Percentiles rank a stretch among this genome's conserved stretches.
These are phyloP conservation scores for Pseudogymnoascus sp. DNA, from an alignment of 2,329 filamentous ascomycete species.

Conservation along the genomic window DNA sequence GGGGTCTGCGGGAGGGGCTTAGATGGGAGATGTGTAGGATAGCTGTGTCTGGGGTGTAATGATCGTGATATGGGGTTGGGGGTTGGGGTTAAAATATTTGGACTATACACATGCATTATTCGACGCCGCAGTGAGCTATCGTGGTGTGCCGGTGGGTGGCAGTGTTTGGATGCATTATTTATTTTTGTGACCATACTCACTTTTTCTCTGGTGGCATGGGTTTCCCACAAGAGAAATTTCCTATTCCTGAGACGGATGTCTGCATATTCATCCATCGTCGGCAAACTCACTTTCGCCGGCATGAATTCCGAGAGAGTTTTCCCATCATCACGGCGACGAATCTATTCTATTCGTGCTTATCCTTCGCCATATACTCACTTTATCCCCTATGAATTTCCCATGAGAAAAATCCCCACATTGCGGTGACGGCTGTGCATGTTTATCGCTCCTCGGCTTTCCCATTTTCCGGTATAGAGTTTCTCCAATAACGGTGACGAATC, in stretches of 20 bases:
- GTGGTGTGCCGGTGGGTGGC: not conserved
- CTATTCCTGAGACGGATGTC: not conserved
- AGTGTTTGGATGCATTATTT: not conserved
- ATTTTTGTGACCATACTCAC: not conserved
- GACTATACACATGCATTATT: not conserved
- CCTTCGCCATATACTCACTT: too few species aligned
- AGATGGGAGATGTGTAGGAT: not conserved
- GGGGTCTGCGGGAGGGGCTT: not conserved
- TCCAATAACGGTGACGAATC: not conserved
- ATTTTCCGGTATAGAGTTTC: not conserved
- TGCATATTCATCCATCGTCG: not conserved
- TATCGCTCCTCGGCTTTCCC: not conserved
- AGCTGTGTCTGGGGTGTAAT: not conserved
- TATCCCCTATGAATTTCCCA: too few species aligned
- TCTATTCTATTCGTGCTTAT: not conserved
- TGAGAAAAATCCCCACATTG: too few species aligned
- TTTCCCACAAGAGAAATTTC: not conserved
- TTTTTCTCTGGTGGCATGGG: not conserved
- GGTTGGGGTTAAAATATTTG: not conserved
- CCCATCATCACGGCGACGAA: not conserved
- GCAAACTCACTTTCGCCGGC: not conserved
- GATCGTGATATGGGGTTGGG: not conserved
- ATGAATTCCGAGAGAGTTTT: not conserved
- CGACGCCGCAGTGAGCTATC: not conserved
- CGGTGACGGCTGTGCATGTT: not conserved